These are phyloP conservation scores for Eucalyptus regnans DNA, from an alignment of 345 rosid species.

Conservation along the genomic window DNA sequence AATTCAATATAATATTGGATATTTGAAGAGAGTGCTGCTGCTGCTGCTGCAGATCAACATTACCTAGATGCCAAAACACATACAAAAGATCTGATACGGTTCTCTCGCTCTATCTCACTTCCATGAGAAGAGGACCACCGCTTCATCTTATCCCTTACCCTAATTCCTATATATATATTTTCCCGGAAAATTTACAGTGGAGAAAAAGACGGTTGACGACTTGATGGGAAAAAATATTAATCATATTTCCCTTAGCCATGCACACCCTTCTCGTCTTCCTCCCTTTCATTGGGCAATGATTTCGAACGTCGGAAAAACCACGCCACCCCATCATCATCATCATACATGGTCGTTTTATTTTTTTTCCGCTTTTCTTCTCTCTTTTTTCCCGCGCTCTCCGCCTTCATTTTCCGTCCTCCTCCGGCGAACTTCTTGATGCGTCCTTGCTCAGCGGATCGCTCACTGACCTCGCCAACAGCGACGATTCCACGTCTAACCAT, in stretches of 20 bases:
- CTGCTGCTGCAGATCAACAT: background rate
- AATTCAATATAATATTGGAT: background rate
- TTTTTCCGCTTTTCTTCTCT: background rate
- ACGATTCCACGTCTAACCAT: constrained; percentile 49
- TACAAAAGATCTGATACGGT: background rate
- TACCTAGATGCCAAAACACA: background rate
- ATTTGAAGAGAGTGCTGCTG: background rate
- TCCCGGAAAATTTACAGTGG: background rate
- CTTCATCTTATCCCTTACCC: background rate
- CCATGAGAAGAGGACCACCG: background rate
- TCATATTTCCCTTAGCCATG: background rate
- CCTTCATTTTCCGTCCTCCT: constrained; percentile 8
- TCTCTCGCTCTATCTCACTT: background rate
- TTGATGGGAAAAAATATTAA: background rate
- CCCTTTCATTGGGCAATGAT: background rate
- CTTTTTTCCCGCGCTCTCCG: background rate
- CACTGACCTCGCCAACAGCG: constrained; percentile 48
- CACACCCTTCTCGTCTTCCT: background rate
- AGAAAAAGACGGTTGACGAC: background rate
- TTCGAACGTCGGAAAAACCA: background rate
- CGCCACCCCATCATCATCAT: background rate
- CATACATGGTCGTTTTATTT: background rate
- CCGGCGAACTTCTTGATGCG: constrained; percentile 10
- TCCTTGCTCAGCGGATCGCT: constrained; percentile 42
- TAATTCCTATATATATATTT: background rate